phyloP scores from a whole-genome alignment of 768 basidiomycete genomes.

The Pisolithus marmoratus region DNA sequence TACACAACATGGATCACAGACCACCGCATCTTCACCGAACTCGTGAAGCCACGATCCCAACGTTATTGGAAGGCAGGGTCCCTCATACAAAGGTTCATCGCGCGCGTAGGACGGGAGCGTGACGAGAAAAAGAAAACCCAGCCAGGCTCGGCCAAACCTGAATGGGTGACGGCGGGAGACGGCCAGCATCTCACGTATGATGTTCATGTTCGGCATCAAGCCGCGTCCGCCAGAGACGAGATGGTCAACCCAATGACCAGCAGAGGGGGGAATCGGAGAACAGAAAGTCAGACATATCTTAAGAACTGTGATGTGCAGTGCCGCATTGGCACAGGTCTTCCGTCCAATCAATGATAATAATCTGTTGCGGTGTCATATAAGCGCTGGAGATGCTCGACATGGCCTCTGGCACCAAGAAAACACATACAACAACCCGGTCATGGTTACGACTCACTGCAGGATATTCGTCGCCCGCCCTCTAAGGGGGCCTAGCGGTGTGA shows the following conservation, averaged over 20 bases:
- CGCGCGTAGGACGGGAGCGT: not conserved
- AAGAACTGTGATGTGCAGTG: not conserved
- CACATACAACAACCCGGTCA: no score
- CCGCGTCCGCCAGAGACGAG: not conserved
- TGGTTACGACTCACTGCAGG: no score
- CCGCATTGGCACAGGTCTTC: no score
- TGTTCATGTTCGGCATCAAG: conserved; percentile 7
- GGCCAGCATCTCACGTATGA: conserved; percentile 10
- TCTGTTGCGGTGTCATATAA: no score
- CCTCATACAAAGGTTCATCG: not conserved
- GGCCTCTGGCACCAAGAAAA: no score
- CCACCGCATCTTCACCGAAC: not conserved
- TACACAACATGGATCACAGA: not conserved
- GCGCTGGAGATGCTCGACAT: no score
- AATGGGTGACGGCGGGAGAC: conserved; percentile 2
- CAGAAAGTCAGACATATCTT: not conserved
- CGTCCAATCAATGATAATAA: no score
- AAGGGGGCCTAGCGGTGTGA: no score
- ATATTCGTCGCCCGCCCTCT: no score
- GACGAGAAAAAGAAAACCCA: not conserved
- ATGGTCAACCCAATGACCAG: not conserved
- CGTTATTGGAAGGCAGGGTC: not conserved
- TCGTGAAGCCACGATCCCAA: not conserved
- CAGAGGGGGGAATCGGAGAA: not conserved
- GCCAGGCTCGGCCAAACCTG: not conserved